phyloP scores from a whole-genome alignment of 306 rosid genomes.

The Betula pendula region DNA sequence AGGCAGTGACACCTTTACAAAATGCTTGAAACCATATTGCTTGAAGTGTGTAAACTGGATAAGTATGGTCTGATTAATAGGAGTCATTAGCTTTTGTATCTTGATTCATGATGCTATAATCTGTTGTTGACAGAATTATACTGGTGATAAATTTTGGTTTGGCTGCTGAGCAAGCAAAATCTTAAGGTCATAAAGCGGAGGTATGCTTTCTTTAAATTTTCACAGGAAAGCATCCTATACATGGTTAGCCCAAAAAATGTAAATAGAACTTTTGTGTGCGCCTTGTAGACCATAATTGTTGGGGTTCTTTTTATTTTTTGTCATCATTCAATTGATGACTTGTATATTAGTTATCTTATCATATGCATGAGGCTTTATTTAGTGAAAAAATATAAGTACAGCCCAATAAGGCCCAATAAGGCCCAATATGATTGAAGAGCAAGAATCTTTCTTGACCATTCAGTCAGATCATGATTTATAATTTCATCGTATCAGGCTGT shows the following conservation, averaged over 20 bases:
- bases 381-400: neutral
- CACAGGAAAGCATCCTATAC: slow-evolving; percentile 2
- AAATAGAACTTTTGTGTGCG: slow-evolving; percentile 17
- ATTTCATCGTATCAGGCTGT: neutral
- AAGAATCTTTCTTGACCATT: neutral
- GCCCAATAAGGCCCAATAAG: no score
- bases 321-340: neutral
- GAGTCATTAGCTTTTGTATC: slow-evolving; percentile 40
- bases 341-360: neutral
- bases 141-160: slow-evolving; percentile 96
- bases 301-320: slow-evolving; percentile 36
- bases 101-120: slow-evolving; percentile 44
- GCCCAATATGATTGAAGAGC: neutral
- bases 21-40: slow-evolving; percentile 7
- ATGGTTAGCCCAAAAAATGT: slow-evolving; percentile 2
- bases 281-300: slow-evolving; percentile 78
- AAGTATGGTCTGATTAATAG: slow-evolving; percentile 25
- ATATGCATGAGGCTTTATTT: neutral
- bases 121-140: slow-evolving; percentile 81
- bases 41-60: slow-evolving; percentile 24
- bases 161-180: slow-evolving; percentile 97
- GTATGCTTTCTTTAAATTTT: slow-evolving; percentile 46
- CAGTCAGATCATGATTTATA: neutral
- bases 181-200: slow-evolving; percentile 92
- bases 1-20: neutral